These are phyloP conservation scores for Mantamonas sphyraenae DNA, from an alignment of 78 protist genomes.

Conservation along the genomic window DNA sequence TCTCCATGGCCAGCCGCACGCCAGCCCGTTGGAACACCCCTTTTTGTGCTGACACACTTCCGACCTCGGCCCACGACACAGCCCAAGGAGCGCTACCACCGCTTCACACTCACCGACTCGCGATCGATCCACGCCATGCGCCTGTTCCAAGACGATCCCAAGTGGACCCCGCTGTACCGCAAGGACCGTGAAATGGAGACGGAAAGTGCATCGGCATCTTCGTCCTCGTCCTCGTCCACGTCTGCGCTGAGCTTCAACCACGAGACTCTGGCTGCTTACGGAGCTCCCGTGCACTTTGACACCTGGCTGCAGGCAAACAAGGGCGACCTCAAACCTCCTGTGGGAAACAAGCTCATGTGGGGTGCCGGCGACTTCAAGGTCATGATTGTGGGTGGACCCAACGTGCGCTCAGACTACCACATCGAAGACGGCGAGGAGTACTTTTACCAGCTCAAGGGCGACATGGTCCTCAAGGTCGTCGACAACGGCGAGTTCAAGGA, in stretches of 20 bases:
- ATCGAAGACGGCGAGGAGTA: slow-evolving; percentile 37
- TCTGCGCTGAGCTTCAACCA: no score
- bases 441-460: slow-evolving; percentile 46
- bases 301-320: slow-evolving; percentile 34
- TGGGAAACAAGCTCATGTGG: slow-evolving; percentile 36
- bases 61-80: background rate
- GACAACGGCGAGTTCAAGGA: slow-evolving; percentile 23
- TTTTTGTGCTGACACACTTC: background rate
- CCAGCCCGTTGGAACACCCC: background rate
- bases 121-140: slow-evolving; percentile 48
- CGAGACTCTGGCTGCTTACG: no score
- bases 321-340: slow-evolving; percentile 35
- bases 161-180: slow-evolving; percentile 56
- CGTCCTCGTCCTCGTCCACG: background rate
- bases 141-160: slow-evolving; percentile 47
- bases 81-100: slow-evolving; percentile 83
- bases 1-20: background rate
- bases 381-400: slow-evolving; percentile 60
- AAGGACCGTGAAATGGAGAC: background rate
- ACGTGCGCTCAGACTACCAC: slow-evolving; percentile 53
- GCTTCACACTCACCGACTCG: slow-evolving; percentile 60
- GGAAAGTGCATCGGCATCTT: background rate
- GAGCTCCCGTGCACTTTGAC: background rate
- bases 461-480: slow-evolving; percentile 31
- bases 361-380: slow-evolving; percentile 8